A percentile compares a stretch with the other conserved stretches of the same genome.
Evolutionary conservation across 139 green algal species (phyloP).

Genomic region (Chlorokybus atmophyticus): DNA sequence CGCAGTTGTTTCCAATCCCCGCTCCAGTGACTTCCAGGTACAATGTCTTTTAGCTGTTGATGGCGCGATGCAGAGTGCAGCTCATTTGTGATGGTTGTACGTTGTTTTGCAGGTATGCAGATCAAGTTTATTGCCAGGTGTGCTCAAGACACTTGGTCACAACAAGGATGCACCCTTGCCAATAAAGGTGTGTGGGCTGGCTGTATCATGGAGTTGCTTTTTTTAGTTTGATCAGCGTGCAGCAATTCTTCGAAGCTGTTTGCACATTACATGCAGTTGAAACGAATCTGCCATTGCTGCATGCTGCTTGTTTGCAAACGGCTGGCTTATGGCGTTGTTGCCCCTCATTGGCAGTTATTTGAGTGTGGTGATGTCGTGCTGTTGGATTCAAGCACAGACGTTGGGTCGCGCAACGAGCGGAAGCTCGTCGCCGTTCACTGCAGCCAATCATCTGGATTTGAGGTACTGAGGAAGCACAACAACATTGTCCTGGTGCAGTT

Average conservation of each 20-base stretch:
- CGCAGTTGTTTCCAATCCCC: neutral
- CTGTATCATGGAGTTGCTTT: neutral
- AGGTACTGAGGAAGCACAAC: conserved; percentile 30
- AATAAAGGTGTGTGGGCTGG: conserved; percentile 22
- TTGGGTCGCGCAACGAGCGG: conserved; percentile 76
- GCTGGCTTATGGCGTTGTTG: neutral
- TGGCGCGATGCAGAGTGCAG: no score
- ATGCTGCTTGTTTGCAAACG: neutral
- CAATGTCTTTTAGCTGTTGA: no score
- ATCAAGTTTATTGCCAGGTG: conserved; percentile 42
- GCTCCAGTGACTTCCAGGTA: no score
- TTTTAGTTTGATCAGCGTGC: neutral
- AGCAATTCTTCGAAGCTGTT: neutral
- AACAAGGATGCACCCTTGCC: conserved; percentile 86
- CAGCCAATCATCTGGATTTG: conserved; percentile 67
- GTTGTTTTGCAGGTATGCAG: conserved; percentile 38
- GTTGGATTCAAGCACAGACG: conserved; percentile 35
- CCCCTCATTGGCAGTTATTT: conserved; percentile 64
- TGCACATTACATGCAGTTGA: neutral
- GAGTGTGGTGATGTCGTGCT: conserved; percentile 79
- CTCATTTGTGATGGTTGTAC: no score
- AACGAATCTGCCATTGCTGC: neutral
- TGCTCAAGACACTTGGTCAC: conserved; percentile 86
- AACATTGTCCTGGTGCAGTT: neutral
- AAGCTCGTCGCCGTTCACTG: conserved; percentile 75